These are phyloP conservation scores for Coemansia sp. DNA, from an alignment of 192 early-diverging fungal species.

Conservation along the genomic window DNA sequence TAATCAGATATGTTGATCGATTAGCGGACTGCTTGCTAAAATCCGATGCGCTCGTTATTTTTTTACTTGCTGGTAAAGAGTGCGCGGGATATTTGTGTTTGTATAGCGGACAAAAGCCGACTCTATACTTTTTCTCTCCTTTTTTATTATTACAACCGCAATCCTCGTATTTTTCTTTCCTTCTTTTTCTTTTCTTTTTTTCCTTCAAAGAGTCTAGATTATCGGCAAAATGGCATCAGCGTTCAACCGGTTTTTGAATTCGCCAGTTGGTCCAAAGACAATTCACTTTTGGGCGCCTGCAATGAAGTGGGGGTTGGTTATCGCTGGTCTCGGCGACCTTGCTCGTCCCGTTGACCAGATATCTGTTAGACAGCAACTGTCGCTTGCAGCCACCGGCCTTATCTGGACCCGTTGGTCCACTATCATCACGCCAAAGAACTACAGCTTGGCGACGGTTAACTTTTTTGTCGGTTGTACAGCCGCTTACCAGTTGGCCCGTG, in stretches of 20 bases:
- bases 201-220: not conserved
- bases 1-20: not conserved
- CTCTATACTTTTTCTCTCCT: too few relatives aligned
- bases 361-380: slow-evolving; percentile 80
- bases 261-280: slow-evolving; percentile 91
- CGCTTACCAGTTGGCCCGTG: slow-evolving; percentile 82
- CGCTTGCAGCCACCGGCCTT: slow-evolving; percentile 89
- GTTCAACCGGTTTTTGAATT: slow-evolving; percentile 74
- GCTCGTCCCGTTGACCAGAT: slow-evolving; percentile 89
- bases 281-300: slow-evolving; percentile 97
- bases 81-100: not conserved
- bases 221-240: slow-evolving; percentile 41
- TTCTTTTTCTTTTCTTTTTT: not conserved
- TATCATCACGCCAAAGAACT: slow-evolving; percentile 94
- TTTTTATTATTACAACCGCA: too few relatives aligned
- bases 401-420: slow-evolving; percentile 98
- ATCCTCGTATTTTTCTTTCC: not conserved
- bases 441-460: slow-evolving; percentile 87
- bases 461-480: slow-evolving; percentile 91
- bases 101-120: too few relatives aligned
- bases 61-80: not conserved
- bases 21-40: not conserved
- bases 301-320: slow-evolving; percentile 79
- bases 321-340: slow-evolving; percentile 90
- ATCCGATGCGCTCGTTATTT: too few relatives aligned